Percentiles rank a stretch among this genome's conserved stretches.
These are phyloP conservation scores for Stachybotrys echinatus DNA, from an alignment of 2,329 filamentous ascomycete species.

Conservation along the genomic window DNA sequence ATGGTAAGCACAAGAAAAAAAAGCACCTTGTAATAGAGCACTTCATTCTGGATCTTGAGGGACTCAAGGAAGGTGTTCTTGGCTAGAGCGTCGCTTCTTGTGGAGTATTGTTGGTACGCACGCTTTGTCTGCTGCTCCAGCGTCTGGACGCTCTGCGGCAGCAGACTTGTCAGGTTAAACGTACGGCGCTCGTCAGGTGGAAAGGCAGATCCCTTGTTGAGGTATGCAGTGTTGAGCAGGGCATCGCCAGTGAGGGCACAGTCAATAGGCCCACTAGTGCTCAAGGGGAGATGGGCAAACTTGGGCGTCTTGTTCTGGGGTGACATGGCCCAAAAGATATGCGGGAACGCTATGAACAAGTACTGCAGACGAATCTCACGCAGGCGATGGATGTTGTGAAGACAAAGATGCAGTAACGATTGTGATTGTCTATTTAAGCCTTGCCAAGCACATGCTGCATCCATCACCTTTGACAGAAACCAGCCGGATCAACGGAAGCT, in stretches of 20 bases:
- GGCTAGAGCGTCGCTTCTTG: constrained; percentile 57
- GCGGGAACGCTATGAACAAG: not conserved
- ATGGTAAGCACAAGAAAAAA: not conserved
- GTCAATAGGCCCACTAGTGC: constrained; percentile 27
- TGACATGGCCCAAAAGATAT: not conserved
- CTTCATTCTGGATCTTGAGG: constrained; percentile 79
- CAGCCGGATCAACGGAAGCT: not conserved
- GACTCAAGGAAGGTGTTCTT: constrained; percentile 88
- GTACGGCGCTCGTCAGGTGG: constrained; percentile 59
- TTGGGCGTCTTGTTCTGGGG: constrained; percentile 10
- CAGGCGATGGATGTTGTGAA: not conserved
- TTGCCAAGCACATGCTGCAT: not conserved
- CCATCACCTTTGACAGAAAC: not conserved
- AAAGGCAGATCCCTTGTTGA: constrained; percentile 84
- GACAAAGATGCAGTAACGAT: not conserved
- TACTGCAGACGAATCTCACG: not conserved
- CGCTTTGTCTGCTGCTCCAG: constrained; percentile 71
- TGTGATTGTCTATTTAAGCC: not conserved
- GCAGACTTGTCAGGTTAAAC: constrained; percentile 68
- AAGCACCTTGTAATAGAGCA: constrained; percentile 69
- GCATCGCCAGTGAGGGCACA: constrained; percentile 29
- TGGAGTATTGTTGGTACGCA: constrained; percentile 75
- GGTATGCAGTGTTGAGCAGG: constrained; percentile 27
- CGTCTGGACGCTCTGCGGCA: constrained; percentile 68
- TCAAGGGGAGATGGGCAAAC: constrained; percentile 26